phyloP scores from a whole-genome alignment of 257 asterid species.

The Lycium ferocissimum region DNA sequence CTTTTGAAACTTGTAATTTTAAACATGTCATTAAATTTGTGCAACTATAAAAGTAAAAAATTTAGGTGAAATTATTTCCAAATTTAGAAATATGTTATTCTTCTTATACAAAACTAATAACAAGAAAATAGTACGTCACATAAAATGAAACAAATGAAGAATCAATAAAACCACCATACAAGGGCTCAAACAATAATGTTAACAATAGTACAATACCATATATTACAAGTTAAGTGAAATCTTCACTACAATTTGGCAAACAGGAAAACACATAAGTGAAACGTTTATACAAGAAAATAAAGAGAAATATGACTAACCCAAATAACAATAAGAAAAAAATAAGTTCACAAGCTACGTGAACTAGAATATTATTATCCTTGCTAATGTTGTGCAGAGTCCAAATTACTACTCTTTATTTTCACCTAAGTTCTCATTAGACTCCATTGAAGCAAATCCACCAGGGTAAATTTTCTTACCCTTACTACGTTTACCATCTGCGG shows the following conservation, averaged over 20 bases:
- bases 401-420: neutral
- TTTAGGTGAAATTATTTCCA: too few relatives aligned
- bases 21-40: too few relatives aligned
- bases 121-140: too few relatives aligned
- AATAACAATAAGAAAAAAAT: neutral
- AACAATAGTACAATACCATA: neutral
- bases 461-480: conserved; percentile 50
- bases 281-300: neutral
- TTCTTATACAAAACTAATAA: too few relatives aligned
- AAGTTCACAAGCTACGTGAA: neutral
- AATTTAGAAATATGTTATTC: too few relatives aligned
- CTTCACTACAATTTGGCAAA: neutral
- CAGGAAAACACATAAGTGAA: neutral
- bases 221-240: neutral
- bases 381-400: neutral
- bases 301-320: neutral
- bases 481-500: conserved; percentile 29
- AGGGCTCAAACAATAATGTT: neutral
- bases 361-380: neutral
- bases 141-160: too few relatives aligned
- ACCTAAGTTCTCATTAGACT: conserved; percentile 16
- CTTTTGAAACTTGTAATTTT: too few relatives aligned
- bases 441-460: conserved; percentile 2
- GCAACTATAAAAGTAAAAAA: too few relatives aligned
- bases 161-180: neutral